Conservation (phyloP, 106 monocot genomes). For the Hemerocallis citrina region DNA sequence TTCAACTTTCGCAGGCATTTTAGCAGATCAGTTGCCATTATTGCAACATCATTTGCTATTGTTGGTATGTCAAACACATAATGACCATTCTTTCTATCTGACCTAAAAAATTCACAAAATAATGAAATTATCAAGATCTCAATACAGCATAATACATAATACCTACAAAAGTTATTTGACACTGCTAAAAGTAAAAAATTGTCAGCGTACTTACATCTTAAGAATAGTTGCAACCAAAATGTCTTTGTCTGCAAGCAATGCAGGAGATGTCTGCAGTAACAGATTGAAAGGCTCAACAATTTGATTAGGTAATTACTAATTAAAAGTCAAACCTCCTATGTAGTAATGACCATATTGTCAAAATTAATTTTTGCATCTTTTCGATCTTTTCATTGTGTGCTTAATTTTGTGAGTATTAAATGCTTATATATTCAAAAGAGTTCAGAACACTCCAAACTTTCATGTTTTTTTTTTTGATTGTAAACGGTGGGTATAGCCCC, state of each 20-base stretch:
- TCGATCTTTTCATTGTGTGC: no score
- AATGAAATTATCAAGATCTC: constrained; percentile 5
- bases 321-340: not conserved
- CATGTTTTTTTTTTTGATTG: no score
- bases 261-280: constrained; percentile 58
- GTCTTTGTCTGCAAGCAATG: constrained; percentile 59
- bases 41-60: constrained; percentile 44
- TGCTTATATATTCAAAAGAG: no score
- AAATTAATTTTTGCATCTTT: no score
- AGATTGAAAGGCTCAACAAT: constrained; percentile 1
- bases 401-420: no score
- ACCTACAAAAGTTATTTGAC: not conserved
- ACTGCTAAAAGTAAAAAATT: constrained; percentile 1
- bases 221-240: constrained; percentile 60
- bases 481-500: no score
- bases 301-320: not conserved
- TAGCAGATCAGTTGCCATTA: constrained; percentile 30
- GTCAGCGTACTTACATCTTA: constrained; percentile 33
- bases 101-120: constrained; percentile 29
- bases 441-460: no score
- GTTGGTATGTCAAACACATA: constrained; percentile 77
- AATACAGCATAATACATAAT: not conserved
- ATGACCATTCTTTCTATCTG: constrained; percentile 60
- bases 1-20: constrained; percentile 71
- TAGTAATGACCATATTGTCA: not conserved